Base-by-base conservation (phyloP, 805 yeast species). In the Yarrowia sp. region DNA sequence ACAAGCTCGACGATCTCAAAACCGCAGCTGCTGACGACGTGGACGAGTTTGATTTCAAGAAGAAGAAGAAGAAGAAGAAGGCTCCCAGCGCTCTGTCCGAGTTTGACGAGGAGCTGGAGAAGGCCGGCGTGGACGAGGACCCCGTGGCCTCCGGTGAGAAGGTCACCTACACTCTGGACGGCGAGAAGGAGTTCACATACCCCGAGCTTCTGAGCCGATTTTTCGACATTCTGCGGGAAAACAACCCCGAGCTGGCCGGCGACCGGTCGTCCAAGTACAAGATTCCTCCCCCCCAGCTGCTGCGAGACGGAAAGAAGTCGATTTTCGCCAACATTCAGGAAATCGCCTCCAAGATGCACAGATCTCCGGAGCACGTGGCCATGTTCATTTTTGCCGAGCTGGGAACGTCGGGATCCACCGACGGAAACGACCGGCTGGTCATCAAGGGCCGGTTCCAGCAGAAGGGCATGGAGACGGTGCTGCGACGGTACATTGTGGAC, bases 341-440 rank as follows among this genome's bases (percentile, higher is more conserved):
- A 75, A 95, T 95, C 74, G 86, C 97, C 71, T 91, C 91, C 73
- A 95, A 92, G 68, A 85, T 95, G 83, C 98, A 95, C 80, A 88
- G 99, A 83, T 90, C 92, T 67, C 95, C 97, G 73, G 99, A 95
- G 76, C 99, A 95, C 81, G 87, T 95, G 72, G 95, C 95, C 79
- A 97, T 92, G 82, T 95, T 90, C 81, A 81, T 95, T 80, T 95
- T 95, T 81, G 98, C 98, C 0, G 99, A 95, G 83, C 85, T 95
- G 85, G 99, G 99, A 88, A 95, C 99, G 20, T 92, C 98, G 1
- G 99, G 99, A 77, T 93, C 98, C 68, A 94, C 95, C 70, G 99
- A 95, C 81, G 99, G 98, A 79, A 94, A 91, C 80, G 91, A 92
- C 84, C 89, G 99, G 81, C 86, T 95, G 79, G 92, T 95, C 71